These are phyloP conservation scores for Cadophora sp. DNA, from an alignment of 2,329 filamentous ascomycete genomes.

Conservation along the genomic window DNA sequence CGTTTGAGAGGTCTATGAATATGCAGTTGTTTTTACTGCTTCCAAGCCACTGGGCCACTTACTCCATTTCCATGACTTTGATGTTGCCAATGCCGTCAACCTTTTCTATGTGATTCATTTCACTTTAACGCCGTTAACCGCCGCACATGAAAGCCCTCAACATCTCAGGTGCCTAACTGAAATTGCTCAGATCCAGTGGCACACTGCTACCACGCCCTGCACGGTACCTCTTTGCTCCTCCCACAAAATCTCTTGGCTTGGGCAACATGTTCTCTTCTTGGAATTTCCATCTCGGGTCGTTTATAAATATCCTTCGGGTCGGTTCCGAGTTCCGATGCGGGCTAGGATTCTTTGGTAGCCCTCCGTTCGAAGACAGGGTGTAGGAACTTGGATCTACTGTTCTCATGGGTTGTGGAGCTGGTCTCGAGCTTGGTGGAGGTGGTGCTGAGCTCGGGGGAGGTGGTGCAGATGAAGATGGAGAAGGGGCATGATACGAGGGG, in stretches of 20 bases:
- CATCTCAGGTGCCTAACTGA: slow-evolving; percentile 31
- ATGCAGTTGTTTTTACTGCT: background rate
- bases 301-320: slow-evolving; percentile 62
- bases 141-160: background rate
- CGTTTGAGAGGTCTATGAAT: background rate
- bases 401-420: slow-evolving; percentile 55
- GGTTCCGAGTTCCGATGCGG: slow-evolving; percentile 50
- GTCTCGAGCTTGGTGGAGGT: slow-evolving; percentile 38
- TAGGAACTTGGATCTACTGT: slow-evolving; percentile 79
- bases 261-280: slow-evolving; percentile 82
- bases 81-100: background rate
- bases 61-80: background rate
- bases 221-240: slow-evolving; percentile 79
- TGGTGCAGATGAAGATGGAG: slow-evolving; percentile 46
- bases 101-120: background rate
- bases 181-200: slow-evolving; percentile 77
- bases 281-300: slow-evolving; percentile 87
- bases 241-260: slow-evolving; percentile 81
- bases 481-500: slow-evolving; percentile 47
- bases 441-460: slow-evolving; percentile 51
- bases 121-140: slow-evolving; percentile 14
- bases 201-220: slow-evolving; percentile 94
- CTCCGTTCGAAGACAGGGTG: slow-evolving; percentile 72
- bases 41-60: background rate
- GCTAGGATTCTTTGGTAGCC: slow-evolving; percentile 54